Evolutionary conservation across 2,329 filamentous ascomycete species (phyloP), one percentile per base, ranked within the genome.

Genomic region (Colletotrichum nymphaeae): DNA sequence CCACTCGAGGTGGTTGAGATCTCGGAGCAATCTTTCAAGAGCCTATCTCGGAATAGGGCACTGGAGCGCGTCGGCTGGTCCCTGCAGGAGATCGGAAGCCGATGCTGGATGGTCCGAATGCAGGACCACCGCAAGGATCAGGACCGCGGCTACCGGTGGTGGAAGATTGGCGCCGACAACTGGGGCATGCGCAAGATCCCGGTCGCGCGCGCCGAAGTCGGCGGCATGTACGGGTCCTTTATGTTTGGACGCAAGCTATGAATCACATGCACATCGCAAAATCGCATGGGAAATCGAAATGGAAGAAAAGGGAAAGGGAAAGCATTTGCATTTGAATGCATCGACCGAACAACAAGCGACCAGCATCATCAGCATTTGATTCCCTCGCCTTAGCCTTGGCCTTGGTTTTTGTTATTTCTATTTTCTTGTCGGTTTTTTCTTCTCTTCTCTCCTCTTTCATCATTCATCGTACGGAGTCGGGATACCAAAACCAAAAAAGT

Each of bases 131-230:
- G 76, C 52, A 84, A 85, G 74, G 80, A 82, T 67, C 80, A 84
- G 68, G 90, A 93, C 79, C 88, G 92, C 76, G 91, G 91, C 1
- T 82, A 85, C 59, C 86, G 92, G 37, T 84, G 85, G 78, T 97
- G 94, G 94, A 97, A 97, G 86, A 93, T 95, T 92, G 94, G 94
- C 37, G 94, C 94, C 62, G 90, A 91, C 77, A 94, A 91, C 84
- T 96, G 94, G 94, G 94, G 94, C 49, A 95, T 95, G 91, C 89
- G 93, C 75, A 97, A 98, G 85, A 89, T 98, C 55, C 97, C 96
- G n/a, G 93, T 98, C 76, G 95, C 94, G 30, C 91, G 92, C 79
- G 94, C 95, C 66, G 96, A 98, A 82, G 93, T 98, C 30, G 97
- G 98, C 78, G 95, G 95, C 75, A 97, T 97, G 80, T 98, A 98